Conservation (phyloP, 805 yeast genomes). For the Pichia eremophila region DNA sequence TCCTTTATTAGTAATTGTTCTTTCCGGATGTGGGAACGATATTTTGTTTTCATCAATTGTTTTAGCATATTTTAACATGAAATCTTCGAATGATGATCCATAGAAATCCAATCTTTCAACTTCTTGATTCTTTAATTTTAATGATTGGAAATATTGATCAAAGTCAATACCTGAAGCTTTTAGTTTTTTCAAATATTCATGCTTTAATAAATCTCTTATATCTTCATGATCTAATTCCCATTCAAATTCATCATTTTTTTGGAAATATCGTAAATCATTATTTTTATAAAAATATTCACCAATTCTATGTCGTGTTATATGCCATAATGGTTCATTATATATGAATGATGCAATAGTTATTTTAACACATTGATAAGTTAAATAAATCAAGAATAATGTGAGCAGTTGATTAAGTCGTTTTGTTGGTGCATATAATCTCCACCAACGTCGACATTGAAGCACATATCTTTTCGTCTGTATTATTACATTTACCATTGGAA, state of each 20-base stretch:
- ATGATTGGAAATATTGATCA: constrained; percentile 1
- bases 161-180: constrained; percentile 6
- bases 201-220: constrained; percentile 4
- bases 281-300: background rate
- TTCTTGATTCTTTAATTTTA: background rate
- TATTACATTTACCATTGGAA: too few relatives aligned
- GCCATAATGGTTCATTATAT: constrained; percentile 4
- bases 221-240: constrained; percentile 1
- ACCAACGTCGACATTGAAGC: background rate
- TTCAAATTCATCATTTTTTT: background rate
- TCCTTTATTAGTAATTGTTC: constrained; percentile 12
- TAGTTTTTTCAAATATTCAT: constrained; percentile 8
- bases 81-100: background rate
- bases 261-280: background rate
- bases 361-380: background rate
- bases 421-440: background rate
- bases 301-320: constrained; percentile 5
- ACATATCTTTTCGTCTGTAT: background rate
- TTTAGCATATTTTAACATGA: constrained; percentile 2
- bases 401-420: background rate
- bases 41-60: constrained; percentile 8
- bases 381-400: background rate
- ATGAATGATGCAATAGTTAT: background rate
- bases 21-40: constrained; percentile 13
- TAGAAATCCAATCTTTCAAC: background rate